Base-by-base conservation (phyloP, 257 asterid genomes). In the Solanum etuberosum region DNA sequence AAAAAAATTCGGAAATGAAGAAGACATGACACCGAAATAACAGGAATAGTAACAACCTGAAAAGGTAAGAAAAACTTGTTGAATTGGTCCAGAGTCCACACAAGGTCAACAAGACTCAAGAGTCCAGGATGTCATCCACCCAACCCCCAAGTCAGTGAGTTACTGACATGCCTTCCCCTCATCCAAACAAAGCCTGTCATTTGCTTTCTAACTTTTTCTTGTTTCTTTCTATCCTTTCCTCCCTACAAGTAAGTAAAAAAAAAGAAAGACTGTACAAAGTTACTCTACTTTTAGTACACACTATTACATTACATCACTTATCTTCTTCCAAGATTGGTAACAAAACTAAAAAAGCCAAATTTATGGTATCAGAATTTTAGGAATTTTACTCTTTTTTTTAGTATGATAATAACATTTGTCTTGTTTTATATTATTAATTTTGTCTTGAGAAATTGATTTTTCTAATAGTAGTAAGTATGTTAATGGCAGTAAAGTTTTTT, bases 81-180 rank as follows among this genome's bases (percentile, higher is more conserved):
- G 85, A 81, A 38, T 81, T 29, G 85, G 68, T 80, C 63, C 38
- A 78, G 38, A 77, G 84, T 78, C 38, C 38, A 78, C 63, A 77
- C 31, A 6, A 25, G 59, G 83, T 42, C 40, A n/a, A n/a, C n/a
- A n/a, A n/a, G n/a, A n/a, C 38, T 29, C 12, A 81, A 29, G 11
- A 81, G 68, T 81, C 68, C 85, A 81, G 68, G 85, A 81, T 81
- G 85, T 81, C 85, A 48, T 43, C 85, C 85, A 81, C 85, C 85
- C 43, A 81, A 81, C 29, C 18, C 40, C 6, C 38, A 81, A 81
- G 85, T 48, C 68, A 81, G 85, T 81, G 68, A 81, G 43, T 29
- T 81, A 81, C 85, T 81, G 85, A 48, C 85, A 48, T 42, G 15
- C 35, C 27, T 71, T 71, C 43, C 46, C 43, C 46, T 34, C 43